phyloP scores from a whole-genome alignment of 768 basidiomycete species.

The Phaeotremella fagi region DNA sequence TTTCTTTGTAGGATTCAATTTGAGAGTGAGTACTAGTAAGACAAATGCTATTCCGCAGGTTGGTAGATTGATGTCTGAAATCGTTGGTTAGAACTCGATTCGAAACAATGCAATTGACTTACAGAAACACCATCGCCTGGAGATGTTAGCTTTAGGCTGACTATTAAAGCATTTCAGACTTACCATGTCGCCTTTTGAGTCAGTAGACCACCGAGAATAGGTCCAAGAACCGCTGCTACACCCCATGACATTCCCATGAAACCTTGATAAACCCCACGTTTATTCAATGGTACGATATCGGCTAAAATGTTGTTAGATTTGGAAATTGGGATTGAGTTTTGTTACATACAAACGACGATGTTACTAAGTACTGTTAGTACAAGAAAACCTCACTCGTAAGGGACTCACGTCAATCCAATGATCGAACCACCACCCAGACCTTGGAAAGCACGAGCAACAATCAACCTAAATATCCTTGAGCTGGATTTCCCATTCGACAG shows the following conservation, averaged over 20 bases:
- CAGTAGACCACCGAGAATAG: constrained; percentile 66
- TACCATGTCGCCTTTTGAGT: constrained; percentile 24
- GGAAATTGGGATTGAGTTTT: neutral
- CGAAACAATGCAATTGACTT: neutral
- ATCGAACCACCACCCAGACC: constrained; percentile 43
- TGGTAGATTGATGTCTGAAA: constrained; percentile 45
- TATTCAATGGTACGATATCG: constrained; percentile 74
- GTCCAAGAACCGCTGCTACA: constrained; percentile 65
- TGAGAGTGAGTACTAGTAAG: constrained; percentile 45
- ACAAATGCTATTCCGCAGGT: constrained; percentile 41
- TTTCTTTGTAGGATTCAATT: constrained; percentile 42
- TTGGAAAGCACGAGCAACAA: constrained; percentile 34
- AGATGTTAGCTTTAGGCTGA: neutral
- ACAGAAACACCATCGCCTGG: constrained; percentile 43
- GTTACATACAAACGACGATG: constrained; percentile 26
- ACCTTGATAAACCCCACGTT: constrained; percentile 71
- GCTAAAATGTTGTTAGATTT: constrained; percentile 8
- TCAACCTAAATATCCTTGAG: constrained; percentile 20
- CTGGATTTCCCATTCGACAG: neutral
- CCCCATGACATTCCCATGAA: constrained; percentile 66
- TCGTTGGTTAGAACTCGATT: neutral
- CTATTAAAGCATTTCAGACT: neutral
- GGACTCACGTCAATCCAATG: constrained; percentile 35
- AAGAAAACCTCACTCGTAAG: neutral
- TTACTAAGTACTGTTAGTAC: constrained; percentile 2